Evolutionary conservation across 1,284 basidiomycete species (phyloP).

Genomic region (Cryptococcus maquisensis): DNA sequence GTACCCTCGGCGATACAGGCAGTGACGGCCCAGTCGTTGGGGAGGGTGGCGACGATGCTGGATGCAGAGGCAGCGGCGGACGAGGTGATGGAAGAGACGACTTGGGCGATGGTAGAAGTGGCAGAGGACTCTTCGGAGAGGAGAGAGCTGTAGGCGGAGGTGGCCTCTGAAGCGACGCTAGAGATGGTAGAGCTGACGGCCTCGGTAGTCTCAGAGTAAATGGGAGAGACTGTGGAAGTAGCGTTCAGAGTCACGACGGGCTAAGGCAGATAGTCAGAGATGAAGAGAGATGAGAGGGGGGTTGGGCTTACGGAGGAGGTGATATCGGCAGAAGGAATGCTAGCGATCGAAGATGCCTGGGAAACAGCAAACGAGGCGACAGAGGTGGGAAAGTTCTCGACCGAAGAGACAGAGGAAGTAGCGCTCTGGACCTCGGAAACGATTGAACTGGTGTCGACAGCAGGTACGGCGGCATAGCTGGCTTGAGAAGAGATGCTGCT

Average conservation of each 20-base stretch:
- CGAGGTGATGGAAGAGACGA: background rate
- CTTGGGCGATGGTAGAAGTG: background rate
- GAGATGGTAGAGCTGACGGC: background rate
- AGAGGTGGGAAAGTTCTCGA: background rate
- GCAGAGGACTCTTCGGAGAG: background rate
- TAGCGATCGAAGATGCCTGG: conserved; percentile 1
- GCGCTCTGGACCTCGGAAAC: conserved; percentile 4
- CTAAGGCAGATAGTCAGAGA: background rate
- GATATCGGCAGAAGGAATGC: background rate
- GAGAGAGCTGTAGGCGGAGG: background rate
- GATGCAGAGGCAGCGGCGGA: conserved; percentile 2
- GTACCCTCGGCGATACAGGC: conserved; percentile 22
- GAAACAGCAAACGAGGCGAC: background rate
- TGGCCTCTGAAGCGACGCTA: conserved; percentile 5
- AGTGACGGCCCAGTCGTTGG: conserved; percentile 17
- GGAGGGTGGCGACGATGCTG: conserved; percentile 4
- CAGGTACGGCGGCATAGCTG: background rate
- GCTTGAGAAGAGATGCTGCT: background rate
- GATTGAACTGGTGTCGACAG: background rate
- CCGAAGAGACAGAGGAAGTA: conserved; percentile 1
- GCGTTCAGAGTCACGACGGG: background rate
- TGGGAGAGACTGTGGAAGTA: conserved; percentile 4
- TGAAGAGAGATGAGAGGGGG: conserved; percentile 1
- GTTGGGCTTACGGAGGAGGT: background rate
- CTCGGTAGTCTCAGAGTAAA: background rate